These are phyloP conservation scores for Penicillium mononematosum DNA, from an alignment of 495 filamentous ascomycete genomes.

Conservation along the genomic window DNA sequence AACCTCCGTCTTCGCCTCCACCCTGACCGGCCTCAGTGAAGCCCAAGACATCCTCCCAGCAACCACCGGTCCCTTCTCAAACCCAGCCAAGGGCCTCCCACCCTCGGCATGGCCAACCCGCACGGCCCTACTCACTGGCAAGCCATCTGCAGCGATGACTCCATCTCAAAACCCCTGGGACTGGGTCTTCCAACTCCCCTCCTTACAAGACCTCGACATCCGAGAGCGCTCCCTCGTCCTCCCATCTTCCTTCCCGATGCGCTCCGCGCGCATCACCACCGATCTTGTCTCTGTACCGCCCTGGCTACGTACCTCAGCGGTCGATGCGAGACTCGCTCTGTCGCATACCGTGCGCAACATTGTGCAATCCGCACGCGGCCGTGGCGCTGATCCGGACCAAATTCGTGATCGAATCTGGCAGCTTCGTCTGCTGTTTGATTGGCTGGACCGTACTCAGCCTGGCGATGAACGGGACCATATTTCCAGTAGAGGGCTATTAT, in stretches of 20 bases:
- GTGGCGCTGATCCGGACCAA: constrained; percentile 39
- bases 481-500: constrained; percentile 33
- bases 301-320: constrained; percentile 59
- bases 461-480: constrained; percentile 35
- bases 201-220: constrained; percentile 65
- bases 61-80: constrained; percentile 21
- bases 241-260: constrained; percentile 50
- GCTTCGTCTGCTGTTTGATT: constrained; percentile 75
- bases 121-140: constrained; percentile 20
- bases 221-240: constrained; percentile 76
- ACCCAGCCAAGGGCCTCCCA: constrained; percentile 35
- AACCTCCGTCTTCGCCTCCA: constrained; percentile 67
- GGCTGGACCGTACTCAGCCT: constrained; percentile 57
- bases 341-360: constrained; percentile 60
- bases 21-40: constrained; percentile 53
- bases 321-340: constrained; percentile 75
- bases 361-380: constrained; percentile 39
- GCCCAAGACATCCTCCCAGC: constrained; percentile 41
- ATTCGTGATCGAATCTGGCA: constrained; percentile 68
- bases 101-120: constrained; percentile 29
- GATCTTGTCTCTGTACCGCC: constrained; percentile 37
- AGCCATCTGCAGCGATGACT: constrained; percentile 33
- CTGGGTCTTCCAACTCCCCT: constrained; percentile 71
- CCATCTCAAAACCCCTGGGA: constrained; percentile 56
- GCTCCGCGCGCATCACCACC: constrained; percentile 30